Conservation (phyloP, 805 yeast genomes). For the Wickerhamomyces chambardii region DNA sequence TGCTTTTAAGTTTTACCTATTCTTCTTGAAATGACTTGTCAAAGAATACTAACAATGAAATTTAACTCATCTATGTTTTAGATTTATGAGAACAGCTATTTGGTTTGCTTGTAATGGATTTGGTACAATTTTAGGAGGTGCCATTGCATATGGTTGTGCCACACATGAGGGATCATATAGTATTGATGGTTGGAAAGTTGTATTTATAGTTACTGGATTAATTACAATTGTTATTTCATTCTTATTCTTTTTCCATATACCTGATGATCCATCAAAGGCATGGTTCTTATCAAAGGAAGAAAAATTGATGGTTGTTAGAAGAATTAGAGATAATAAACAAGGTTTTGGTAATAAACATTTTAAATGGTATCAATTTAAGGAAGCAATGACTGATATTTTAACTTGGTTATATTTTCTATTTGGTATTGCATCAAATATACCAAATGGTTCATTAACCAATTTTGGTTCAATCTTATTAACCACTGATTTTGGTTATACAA, state of each 20-base stretch:
- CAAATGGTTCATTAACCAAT: slow-evolving; percentile 37
- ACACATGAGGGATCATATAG: slow-evolving; percentile 20
- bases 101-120: slow-evolving; percentile 25
- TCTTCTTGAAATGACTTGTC: no score
- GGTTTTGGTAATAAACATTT: slow-evolving; percentile 32
- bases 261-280: slow-evolving; percentile 34
- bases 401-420: slow-evolving; percentile 28
- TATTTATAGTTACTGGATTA: slow-evolving; percentile 44
- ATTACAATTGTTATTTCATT: slow-evolving; percentile 39
- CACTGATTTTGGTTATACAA: slow-evolving; percentile 29
- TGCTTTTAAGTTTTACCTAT: no score
- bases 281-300: slow-evolving; percentile 31
- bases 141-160: slow-evolving; percentile 35
- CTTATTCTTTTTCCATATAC: slow-evolving; percentile 30
- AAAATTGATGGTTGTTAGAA: slow-evolving; percentile 29
- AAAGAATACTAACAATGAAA: no score
- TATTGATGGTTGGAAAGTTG: slow-evolving; percentile 40
- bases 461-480: slow-evolving; percentile 31
- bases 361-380: slow-evolving; percentile 27
- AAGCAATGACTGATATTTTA: slow-evolving; percentile 30
- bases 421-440: slow-evolving; percentile 23
- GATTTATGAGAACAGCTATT: slow-evolving; percentile 18
- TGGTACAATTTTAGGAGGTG: slow-evolving; percentile 31
- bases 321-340: slow-evolving; percentile 33
- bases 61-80: no score